Evolutionary conservation across 2,329 filamentous ascomycete genomes (phyloP).

Genomic region (Botrytis medusae): DNA sequence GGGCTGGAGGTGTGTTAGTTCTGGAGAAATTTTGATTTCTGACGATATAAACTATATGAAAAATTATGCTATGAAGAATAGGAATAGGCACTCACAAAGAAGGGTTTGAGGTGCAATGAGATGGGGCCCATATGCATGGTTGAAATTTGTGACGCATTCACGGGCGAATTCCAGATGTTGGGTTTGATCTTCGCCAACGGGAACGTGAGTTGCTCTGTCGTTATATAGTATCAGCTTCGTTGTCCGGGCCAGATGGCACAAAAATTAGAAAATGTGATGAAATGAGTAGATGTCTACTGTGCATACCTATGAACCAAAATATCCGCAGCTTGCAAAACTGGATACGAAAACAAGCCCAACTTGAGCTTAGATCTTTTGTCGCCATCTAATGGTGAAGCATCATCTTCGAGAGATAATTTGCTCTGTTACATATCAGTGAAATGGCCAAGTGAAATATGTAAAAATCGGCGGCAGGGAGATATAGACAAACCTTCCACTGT

Average conservation of each 20-base stretch:
- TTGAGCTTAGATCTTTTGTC: conserved; percentile 66
- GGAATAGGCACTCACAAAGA: conserved; percentile 54
- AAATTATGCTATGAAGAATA: background rate
- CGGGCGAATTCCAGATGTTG: conserved; percentile 94
- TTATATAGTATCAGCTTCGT: background rate
- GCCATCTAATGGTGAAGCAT: conserved; percentile 58
- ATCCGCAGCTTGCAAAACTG: conserved; percentile 92
- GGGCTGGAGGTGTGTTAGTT: conserved; percentile 39
- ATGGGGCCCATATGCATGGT: conserved; percentile 65
- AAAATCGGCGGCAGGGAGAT: background rate
- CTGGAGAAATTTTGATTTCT: background rate
- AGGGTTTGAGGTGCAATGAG: conserved; percentile 69
- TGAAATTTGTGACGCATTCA: conserved; percentile 84
- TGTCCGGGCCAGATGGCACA: background rate
- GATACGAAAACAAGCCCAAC: conserved; percentile 91
- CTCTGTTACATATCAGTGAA: conserved; percentile 49
- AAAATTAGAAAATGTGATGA: conserved; percentile 3
- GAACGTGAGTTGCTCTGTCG: conserved; percentile 80
- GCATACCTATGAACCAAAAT: conserved; percentile 76
- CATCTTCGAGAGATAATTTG: conserved; percentile 66
- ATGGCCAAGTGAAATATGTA: background rate
- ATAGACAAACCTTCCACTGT: conserved; percentile 80
- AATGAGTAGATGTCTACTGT: background rate
- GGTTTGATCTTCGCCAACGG: conserved; percentile 91
- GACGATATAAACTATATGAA: background rate